Percentiles rank a stretch among this genome's conserved stretches.
phyloP scores from a whole-genome alignment of 2,329 filamentous ascomycete species.

The Epichloe aotearoae region DNA sequence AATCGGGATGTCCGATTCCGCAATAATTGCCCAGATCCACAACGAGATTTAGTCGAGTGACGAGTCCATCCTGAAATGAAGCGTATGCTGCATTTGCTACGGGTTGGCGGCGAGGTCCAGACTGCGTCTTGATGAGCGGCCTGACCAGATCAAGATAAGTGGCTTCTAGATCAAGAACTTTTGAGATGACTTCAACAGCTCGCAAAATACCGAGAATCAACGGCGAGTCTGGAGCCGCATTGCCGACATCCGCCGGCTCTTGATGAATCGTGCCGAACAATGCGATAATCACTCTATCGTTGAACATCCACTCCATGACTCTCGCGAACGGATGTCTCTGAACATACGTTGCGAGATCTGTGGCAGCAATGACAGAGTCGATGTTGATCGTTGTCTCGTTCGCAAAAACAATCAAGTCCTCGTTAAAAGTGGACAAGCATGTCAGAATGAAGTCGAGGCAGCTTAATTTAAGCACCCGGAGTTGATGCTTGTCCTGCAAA shows the following conservation, averaged over 20 bases:
- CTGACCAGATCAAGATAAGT: conserved; percentile 85
- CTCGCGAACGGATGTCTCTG: conserved; percentile 83
- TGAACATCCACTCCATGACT: conserved; percentile 97
- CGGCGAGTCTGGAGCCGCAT: conserved; percentile 63
- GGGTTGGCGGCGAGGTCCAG: conserved; percentile 41
- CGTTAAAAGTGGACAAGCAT: conserved; percentile 81
- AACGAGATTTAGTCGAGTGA: conserved; percentile 67
- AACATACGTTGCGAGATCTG: conserved; percentile 67
- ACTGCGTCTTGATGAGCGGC: conserved; percentile 58
- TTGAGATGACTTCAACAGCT: conserved; percentile 71
- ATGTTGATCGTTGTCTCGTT: conserved; percentile 65
- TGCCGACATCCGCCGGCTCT: conserved; percentile 57
- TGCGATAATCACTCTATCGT: conserved; percentile 70
- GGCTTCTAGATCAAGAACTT: conserved; percentile 73
- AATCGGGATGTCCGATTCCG: conserved; percentile 65
- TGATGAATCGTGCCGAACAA: conserved; percentile 72
- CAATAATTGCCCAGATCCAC: conserved; percentile 79
- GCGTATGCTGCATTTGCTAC: conserved; percentile 59
- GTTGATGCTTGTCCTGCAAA: conserved; percentile 52
- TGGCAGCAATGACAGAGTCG: conserved; percentile 60
- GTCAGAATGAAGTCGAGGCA: conserved; percentile 74
- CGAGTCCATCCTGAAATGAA: conserved; percentile 85
- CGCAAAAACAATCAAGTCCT: conserved; percentile 76
- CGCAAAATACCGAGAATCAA: conserved; percentile 66
- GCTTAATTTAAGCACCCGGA: conserved; percentile 59